Evolutionary conservation across 768 basidiomycete species (phyloP), one percentile per base, ranked within the genome.

Genomic region (Coprinopsis strossmayeri): DNA sequence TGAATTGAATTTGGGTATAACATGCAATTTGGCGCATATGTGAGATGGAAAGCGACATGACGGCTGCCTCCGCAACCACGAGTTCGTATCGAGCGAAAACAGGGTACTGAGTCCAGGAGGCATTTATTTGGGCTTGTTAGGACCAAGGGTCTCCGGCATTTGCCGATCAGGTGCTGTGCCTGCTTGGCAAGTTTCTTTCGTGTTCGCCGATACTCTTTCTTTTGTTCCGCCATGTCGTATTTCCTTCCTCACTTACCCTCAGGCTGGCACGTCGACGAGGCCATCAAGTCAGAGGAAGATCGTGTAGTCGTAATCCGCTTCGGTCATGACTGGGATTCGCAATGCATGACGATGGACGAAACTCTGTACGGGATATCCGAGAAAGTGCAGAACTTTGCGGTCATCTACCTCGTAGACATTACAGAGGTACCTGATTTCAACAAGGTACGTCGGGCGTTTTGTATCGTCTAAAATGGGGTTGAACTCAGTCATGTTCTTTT

Each of bases 331-430:
- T 87, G 84, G 83, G 91, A 98, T 64, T 69, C 76, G 0, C 85
- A 96, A 55, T 98, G 95, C 70, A 97, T 98, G 96, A 87, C 84
- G 15, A 96, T 98, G 93, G 96, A 98, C 71, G 95, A 98, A 66
- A 95, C 92, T 1, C 79, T 97, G 9, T 88, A 92, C 64, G 74
- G 80, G 1, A 87, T 96, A 35, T 87, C 88, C 0, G 96, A 97
- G 69, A 94, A 91, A 65, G 92, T 98, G 3, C 93, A 97, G 72
- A 98, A 99, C 70, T 97, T 95, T 66, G 93, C 94, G 5, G 92
- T 98, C 58, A 91, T 98, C 55, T 98, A 97, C 61, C 73, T 96
- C 11, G 82, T 84, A 18, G 95, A 99, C 64, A 97, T 96, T 60
- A 96, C 91, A 0, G 84, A 92, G 52, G 95, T 98, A 0, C 95